A percentile compares a stretch with the other conserved stretches of the same genome.
These are phyloP conservation scores for Gloeopeniophorella convolvens DNA, from an alignment of 768 basidiomycete genomes.

Conservation along the genomic window DNA sequence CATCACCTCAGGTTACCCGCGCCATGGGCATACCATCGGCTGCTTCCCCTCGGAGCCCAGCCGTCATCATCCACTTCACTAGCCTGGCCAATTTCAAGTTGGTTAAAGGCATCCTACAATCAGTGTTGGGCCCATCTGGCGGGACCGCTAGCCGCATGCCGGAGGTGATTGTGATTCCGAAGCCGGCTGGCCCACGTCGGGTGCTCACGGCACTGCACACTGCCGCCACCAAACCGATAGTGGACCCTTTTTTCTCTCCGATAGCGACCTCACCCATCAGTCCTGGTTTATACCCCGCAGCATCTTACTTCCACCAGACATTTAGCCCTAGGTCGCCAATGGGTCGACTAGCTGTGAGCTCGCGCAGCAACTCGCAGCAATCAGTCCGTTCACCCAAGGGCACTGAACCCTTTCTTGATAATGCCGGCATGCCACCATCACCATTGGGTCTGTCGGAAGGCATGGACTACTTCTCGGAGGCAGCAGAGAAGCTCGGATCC, in stretches of 20 bases:
- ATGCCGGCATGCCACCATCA: constrained; percentile 50
- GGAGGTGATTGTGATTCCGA: constrained; percentile 95
- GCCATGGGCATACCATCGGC: constrained; percentile 35
- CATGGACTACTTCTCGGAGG: constrained; percentile 67
- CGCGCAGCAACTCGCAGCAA: constrained; percentile 56
- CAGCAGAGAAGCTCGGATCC: constrained; percentile 63
- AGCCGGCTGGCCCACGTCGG: constrained; percentile 92
- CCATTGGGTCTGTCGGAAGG: constrained; percentile 64
- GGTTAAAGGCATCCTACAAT: constrained; percentile 81
- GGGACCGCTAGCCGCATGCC: constrained; percentile 48
- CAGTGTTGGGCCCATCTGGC: constrained; percentile 44
- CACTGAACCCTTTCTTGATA: constrained; percentile 28
- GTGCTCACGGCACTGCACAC: constrained; percentile 91
- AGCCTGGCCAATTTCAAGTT: constrained; percentile 83
- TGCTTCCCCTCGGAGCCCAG: constrained; percentile 30
- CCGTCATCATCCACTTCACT: constrained; percentile 84
- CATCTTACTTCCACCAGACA: constrained; percentile 36
- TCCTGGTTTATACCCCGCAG: constrained; percentile 50
- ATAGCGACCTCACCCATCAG: constrained; percentile 88
- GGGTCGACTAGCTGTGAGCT: constrained; percentile 39
- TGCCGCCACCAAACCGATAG: constrained; percentile 74
- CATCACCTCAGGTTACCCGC: constrained; percentile 73
- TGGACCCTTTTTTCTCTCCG: constrained; percentile 91
- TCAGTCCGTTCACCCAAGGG: constrained; percentile 52
- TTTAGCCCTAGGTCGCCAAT: constrained; percentile 37